Conservation (phyloP, 129 eudicot genomes). For the Glebionis coronaria region DNA sequence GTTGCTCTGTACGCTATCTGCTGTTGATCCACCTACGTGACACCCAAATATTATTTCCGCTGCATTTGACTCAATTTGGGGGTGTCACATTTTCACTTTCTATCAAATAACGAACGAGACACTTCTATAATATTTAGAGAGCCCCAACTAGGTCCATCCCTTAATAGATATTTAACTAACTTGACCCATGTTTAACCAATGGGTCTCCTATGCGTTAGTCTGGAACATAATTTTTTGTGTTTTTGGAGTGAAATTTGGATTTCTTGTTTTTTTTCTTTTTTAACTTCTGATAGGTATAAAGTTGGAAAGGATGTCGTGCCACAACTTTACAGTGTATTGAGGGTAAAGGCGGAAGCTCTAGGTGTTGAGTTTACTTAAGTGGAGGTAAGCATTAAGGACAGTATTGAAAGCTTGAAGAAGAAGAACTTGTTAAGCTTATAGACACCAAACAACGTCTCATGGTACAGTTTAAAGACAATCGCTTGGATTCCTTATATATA, state of each 20-base stretch:
- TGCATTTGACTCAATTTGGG: no score
- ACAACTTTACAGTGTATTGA: constrained; percentile 25
- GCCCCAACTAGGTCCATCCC: no score
- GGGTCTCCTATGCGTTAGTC: no score
- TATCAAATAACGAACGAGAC: no score
- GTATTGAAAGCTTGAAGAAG: constrained; percentile 37
- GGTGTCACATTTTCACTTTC: no score
- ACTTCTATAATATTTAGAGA: no score
- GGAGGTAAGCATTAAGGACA: constrained; percentile 42
- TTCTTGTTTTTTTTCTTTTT: background rate
- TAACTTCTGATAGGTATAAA: constrained; percentile 18
- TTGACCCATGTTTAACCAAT: no score
- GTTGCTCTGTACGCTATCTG: no score
- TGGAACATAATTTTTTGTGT: background rate
- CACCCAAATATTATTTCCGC: no score
- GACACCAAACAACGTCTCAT: background rate
- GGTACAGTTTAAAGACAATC: constrained; percentile 9
- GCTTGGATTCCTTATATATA: background rate
- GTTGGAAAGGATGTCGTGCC: constrained; percentile 27
- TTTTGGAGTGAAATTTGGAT: constrained; percentile 1
- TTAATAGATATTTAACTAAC: no score
- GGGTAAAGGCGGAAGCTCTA: constrained; percentile 30
- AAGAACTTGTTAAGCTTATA: constrained; percentile 17
- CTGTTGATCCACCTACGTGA: no score
- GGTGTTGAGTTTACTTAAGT: constrained; percentile 36